A percentile compares a stretch with the other conserved stretches of the same genome.
These are phyloP conservation scores for Xylaria castorea DNA, from an alignment of 495 filamentous ascomycete species.

Conservation along the genomic window DNA sequence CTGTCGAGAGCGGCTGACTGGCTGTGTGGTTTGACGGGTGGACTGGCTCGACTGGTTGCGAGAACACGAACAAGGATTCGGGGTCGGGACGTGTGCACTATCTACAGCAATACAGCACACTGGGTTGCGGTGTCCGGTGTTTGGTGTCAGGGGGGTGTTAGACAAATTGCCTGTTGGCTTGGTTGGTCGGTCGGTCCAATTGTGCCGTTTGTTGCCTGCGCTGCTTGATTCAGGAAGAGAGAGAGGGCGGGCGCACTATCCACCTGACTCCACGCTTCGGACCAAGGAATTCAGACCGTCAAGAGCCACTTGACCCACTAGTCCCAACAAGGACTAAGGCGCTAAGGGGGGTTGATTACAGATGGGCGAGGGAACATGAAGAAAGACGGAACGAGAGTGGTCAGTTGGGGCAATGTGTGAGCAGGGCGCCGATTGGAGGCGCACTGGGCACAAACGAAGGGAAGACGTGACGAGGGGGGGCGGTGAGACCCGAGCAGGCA, in stretches of 20 bases:
- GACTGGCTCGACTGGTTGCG: slow-evolving; percentile 24
- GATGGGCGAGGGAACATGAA: neutral
- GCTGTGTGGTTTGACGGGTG: slow-evolving; percentile 24
- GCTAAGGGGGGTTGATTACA: neutral
- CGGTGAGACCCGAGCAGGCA: slow-evolving; percentile 18
- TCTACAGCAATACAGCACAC: slow-evolving; percentile 13
- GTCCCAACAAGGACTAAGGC: neutral
- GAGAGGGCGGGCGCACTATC: slow-evolving; percentile 10
- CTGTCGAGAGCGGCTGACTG: slow-evolving; percentile 26
- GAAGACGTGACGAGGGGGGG: slow-evolving; percentile 6
- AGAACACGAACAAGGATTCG: slow-evolving; percentile 23
- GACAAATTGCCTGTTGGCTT: slow-evolving; percentile 21
- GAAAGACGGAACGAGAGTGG: slow-evolving; percentile 10
- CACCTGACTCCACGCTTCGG: slow-evolving; percentile 4
- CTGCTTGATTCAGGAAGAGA: slow-evolving; percentile 21
- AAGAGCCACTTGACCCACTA: slow-evolving; percentile 21
- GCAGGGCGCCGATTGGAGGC: slow-evolving; percentile 18
- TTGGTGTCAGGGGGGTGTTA: neutral
- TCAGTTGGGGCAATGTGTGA: neutral
- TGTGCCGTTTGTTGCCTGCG: slow-evolving; percentile 5
- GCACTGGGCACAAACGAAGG: neutral
- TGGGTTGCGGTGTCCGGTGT: neutral
- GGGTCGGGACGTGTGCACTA: slow-evolving; percentile 1
- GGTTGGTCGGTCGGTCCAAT: neutral
- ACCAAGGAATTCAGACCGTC: neutral